These are phyloP conservation scores for Xylaria acuta DNA, from an alignment of 495 filamentous ascomycete genomes.

Conservation along the genomic window DNA sequence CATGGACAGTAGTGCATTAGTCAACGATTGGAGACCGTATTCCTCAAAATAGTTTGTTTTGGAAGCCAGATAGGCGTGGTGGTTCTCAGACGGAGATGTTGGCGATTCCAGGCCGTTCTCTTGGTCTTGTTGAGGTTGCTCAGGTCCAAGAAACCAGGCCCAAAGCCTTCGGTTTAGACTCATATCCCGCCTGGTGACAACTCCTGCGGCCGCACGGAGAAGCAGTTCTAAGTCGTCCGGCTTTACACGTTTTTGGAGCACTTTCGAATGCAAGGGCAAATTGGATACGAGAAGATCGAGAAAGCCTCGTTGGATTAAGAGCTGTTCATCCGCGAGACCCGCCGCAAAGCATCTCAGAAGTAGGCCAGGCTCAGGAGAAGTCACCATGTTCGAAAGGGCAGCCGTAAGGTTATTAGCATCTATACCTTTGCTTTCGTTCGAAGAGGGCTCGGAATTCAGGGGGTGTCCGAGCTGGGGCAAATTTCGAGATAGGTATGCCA, in stretches of 20 bases:
- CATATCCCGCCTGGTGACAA: slow-evolving; percentile 91
- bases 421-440: slow-evolving; percentile 29
- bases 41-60: slow-evolving; percentile 79
- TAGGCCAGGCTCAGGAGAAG: slow-evolving; percentile 89
- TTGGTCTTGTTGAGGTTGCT: slow-evolving; percentile 59
- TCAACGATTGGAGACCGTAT: slow-evolving; percentile 75
- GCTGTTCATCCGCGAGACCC: slow-evolving; percentile 86
- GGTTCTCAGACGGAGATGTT: slow-evolving; percentile 51
- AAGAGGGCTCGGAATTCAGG: slow-evolving; percentile 36
- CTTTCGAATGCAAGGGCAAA: slow-evolving; percentile 83
- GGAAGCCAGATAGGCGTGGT: slow-evolving; percentile 48
- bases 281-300: slow-evolving; percentile 91
- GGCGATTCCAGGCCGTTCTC: slow-evolving; percentile 58
- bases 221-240: slow-evolving; percentile 78
- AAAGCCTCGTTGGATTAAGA: slow-evolving; percentile 92
- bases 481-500: slow-evolving; percentile 81
- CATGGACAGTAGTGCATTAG: slow-evolving; percentile 77
- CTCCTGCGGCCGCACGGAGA: slow-evolving; percentile 78
- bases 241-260: slow-evolving; percentile 76
- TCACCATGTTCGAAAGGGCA: slow-evolving; percentile 72
- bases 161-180: slow-evolving; percentile 92
- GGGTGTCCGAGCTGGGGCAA: slow-evolving; percentile 72
- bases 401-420: slow-evolving; percentile 38
- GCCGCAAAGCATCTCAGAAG: slow-evolving; percentile 89
- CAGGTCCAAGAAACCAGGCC: slow-evolving; percentile 95